Base-by-base conservation (phyloP, 176 grass and related monocot species). In the Cymbopogon citratus region DNA sequence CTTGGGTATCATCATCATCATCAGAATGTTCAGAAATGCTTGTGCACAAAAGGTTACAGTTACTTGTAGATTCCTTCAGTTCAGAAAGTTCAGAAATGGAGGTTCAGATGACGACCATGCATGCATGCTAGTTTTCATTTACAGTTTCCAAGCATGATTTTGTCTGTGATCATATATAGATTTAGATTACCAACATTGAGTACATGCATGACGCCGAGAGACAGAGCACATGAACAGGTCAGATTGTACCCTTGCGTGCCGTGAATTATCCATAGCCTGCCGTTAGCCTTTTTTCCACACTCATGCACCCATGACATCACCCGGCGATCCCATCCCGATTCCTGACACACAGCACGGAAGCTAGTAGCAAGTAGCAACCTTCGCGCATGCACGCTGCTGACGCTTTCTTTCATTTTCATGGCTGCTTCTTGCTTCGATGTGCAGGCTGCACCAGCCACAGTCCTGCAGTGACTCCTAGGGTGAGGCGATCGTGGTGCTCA, bases 251-350 rank as follows among this genome's bases (percentile, higher is more conserved):
- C 35, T 49, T 51, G 29, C 54, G 54, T 23, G 11, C 59, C 67
- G 44, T 62, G 76, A 84, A 69, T 83, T 79, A 63, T 83, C 60
- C 75, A 62, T 78, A 73, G 48, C 12, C 73, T 63, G 57, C 77
- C 73, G 73, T 59, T 59, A 24, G 56, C 44, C 62, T 57, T 78
- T 38, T 33, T 1, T 33, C 2, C 31, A 33, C 31, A 3, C 31
- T 3, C 31, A 33, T 33, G n/a, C 31, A 33, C 31, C 31, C 31
- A 33, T 33, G 31, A 33, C 31, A 33, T 33, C 31, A 33, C 1
- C 31, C 31, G 31, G 3, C 3, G 31, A 33, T 33, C 31, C 31
- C 31, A 33, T 33, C 31, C 31, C 3, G 31, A 33, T 33, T 33
- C 31, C 31, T 33, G 31, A 33, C 31, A 33, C 31, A 33, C 31